These are phyloP conservation scores for Sclerotinia glacialis DNA, from an alignment of 2,329 filamentous ascomycete genomes.

Conservation along the genomic window DNA sequence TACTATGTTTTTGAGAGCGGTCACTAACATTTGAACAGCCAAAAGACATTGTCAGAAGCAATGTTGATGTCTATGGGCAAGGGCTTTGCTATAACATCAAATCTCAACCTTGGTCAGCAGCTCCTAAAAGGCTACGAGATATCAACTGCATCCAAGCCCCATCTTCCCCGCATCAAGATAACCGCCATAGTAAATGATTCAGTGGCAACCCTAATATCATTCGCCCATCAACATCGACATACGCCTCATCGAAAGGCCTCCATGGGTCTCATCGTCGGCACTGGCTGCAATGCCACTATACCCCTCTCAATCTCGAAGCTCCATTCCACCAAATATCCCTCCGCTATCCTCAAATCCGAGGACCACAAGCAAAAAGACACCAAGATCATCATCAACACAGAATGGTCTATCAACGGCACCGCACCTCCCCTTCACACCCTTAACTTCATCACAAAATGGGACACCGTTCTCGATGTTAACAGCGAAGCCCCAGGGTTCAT, in stretches of 20 bases:
- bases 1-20: not conserved
- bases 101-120: slow-evolving; percentile 59
- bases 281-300: slow-evolving; percentile 78
- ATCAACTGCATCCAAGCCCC: slow-evolving; percentile 40
- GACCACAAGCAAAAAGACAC: slow-evolving; percentile 45
- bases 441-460: slow-evolving; percentile 68
- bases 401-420: slow-evolving; percentile 78
- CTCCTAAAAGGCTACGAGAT: slow-evolving; percentile 57
- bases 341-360: slow-evolving; percentile 42
- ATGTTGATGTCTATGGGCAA: slow-evolving; percentile 68
- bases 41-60: slow-evolving; percentile 60
- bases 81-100: slow-evolving; percentile 61
- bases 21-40: slow-evolving; percentile 38
- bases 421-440: slow-evolving; percentile 63
- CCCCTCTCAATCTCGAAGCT: slow-evolving; percentile 63
- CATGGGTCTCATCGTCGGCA: slow-evolving; percentile 81
- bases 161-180: slow-evolving; percentile 65
- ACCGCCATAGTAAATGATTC: slow-evolving; percentile 79
- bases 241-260: slow-evolving; percentile 60
- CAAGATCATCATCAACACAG: slow-evolving; percentile 77
- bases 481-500: slow-evolving; percentile 81
- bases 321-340: slow-evolving; percentile 59
- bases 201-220: slow-evolving; percentile 74
- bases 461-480: slow-evolving; percentile 61
- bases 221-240: slow-evolving; percentile 68